These are phyloP conservation scores for Phytophthora boehmeriae DNA, from an alignment of 352 stramenopile species.

Conservation along the genomic window DNA sequence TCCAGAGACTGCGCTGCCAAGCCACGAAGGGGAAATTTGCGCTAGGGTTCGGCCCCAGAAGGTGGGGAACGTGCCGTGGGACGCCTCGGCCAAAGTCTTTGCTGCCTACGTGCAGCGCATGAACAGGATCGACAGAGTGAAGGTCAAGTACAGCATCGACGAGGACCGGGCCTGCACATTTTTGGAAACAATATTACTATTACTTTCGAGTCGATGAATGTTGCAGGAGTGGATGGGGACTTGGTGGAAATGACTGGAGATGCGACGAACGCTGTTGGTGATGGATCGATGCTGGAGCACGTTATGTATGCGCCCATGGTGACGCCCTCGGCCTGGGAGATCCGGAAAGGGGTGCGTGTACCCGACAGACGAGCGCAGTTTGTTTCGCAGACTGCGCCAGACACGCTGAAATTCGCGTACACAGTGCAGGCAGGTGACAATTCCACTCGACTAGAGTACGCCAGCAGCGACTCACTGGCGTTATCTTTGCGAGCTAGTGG, in stretches of 20 bases:
- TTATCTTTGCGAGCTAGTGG: constrained; percentile 37
- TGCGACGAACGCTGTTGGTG: constrained; percentile 46
- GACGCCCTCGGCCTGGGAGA: constrained; percentile 61
- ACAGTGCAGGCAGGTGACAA: constrained; percentile 65
- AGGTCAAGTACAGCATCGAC: constrained; percentile 63
- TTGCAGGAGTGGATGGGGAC: constrained; percentile 64
- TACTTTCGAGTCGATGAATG: constrained; percentile 81
- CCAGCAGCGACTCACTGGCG: constrained; percentile 56
- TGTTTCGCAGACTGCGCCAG: constrained; percentile 27
- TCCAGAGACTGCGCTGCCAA: constrained; percentile 66
- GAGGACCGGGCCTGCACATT: constrained; percentile 71
- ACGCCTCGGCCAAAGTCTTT: constrained; percentile 53
- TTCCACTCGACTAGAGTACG: constrained; percentile 67
- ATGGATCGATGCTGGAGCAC: constrained; percentile 39
- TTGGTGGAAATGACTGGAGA: constrained; percentile 66
- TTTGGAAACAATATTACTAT: constrained; percentile 84
- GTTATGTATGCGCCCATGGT: constrained; percentile 51
- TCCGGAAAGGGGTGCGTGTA: constrained; percentile 56
- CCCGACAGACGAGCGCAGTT: constrained; percentile 49
- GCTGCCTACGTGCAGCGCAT: constrained; percentile 59
- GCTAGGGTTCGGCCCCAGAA: constrained; percentile 56
- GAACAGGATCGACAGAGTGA: constrained; percentile 64
- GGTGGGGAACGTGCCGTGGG: constrained; percentile 72
- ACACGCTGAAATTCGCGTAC: constrained; percentile 71
- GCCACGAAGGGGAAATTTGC: constrained; percentile 72